Conservation (phyloP, 148 eudicot genomes). For the Pouteria glomerata region DNA sequence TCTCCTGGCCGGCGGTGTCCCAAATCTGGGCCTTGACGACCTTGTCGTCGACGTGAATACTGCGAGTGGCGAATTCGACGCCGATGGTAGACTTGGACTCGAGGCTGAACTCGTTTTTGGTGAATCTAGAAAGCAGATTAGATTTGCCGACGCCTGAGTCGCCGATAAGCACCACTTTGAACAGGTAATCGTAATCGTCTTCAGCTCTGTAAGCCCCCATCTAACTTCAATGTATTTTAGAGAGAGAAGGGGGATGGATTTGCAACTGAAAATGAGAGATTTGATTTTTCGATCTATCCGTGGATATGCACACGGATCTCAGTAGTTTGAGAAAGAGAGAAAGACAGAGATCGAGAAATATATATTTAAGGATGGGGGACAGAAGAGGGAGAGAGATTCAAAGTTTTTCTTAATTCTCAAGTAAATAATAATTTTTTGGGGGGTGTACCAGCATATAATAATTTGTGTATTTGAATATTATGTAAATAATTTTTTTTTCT, state of each 20-base stretch:
- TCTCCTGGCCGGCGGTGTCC: constrained; percentile 72
- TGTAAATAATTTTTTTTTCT: too few species aligned
- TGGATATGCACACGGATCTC: not conserved
- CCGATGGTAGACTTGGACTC: constrained; percentile 70
- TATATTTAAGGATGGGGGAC: not conserved
- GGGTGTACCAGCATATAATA: too few species aligned
- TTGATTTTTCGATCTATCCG: too few species aligned
- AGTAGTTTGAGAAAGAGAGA: not conserved
- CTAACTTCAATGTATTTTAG: not conserved
- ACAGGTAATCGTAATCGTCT: constrained; percentile 59
- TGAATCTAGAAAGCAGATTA: constrained; percentile 49
- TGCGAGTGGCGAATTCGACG: constrained; percentile 65
- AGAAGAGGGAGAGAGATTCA: constrained; percentile 1
- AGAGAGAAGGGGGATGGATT: not conserved
- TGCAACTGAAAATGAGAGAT: not conserved
- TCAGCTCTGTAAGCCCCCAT: constrained; percentile 54
- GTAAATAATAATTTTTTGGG: too few species aligned
- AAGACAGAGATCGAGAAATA: not conserved
- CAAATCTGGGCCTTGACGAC: constrained; percentile 74
- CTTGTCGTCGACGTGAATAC: constrained; percentile 55
- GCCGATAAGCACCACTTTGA: constrained; percentile 59
- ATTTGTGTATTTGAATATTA: too few species aligned
- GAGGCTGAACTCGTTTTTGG: constrained; percentile 59
- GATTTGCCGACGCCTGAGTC: constrained; percentile 66
- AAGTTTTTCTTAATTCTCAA: too few species aligned